A percentile compares a stretch with the other conserved stretches of the same genome.
Conservation (phyloP, 768 basidiomycete genomes). For the Paxillus involutus region DNA sequence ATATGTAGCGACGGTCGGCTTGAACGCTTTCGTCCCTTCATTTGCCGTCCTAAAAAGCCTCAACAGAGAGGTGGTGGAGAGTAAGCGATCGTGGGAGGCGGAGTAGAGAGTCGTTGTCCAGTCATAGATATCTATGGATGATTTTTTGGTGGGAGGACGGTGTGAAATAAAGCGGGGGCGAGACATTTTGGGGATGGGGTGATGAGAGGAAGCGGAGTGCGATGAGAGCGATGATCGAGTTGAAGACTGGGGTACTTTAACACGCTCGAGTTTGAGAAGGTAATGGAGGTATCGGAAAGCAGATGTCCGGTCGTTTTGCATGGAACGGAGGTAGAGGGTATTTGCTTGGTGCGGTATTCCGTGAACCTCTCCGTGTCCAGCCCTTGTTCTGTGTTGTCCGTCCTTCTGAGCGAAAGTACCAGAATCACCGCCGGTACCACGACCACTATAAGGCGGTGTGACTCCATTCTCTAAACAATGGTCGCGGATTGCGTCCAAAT, state of each 20-base stretch:
- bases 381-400: neutral
- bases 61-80: constrained; percentile 35
- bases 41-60: constrained; percentile 36
- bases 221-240: neutral
- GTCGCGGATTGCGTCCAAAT: constrained; percentile 39
- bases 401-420: neutral
- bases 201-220: neutral
- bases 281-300: constrained; percentile 48
- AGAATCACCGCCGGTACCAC: neutral
- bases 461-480: constrained; percentile 18
- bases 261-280: constrained; percentile 32
- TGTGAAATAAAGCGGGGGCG: neutral
- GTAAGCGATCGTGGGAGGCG: constrained; percentile 39
- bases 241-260: constrained; percentile 8
- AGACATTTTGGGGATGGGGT: neutral
- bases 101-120: constrained; percentile 48
- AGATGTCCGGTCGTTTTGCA: constrained; percentile 40
- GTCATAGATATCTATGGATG: constrained; percentile 42
- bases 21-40: constrained; percentile 27
- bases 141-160: constrained; percentile 13
- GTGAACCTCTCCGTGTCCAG: neutral
- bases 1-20: constrained; percentile 47
- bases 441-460: constrained; percentile 21
- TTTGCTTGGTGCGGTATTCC: constrained; percentile 38
- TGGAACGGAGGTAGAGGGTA: constrained; percentile 41